Base-by-base conservation (phyloP, 768 basidiomycete genomes). In the Russula ochroleuca region DNA sequence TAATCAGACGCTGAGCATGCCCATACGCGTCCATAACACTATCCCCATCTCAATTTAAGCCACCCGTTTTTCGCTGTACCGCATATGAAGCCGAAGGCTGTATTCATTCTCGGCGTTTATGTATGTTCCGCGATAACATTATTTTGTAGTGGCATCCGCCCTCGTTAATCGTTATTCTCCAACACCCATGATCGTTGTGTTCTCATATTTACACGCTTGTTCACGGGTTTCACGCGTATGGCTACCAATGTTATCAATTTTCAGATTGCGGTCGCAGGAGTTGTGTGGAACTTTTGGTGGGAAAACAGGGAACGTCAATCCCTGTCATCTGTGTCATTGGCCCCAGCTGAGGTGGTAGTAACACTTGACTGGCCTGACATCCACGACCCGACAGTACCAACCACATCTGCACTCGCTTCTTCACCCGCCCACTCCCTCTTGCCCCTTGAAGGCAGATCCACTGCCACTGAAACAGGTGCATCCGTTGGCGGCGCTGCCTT, bases 71-170 rank as follows among this genome's bases (percentile, higher is more conserved):
- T 38, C 51, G 52, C 21, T 35, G 4, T 35, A 35, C 43, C 25
- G 23, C 62, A 47, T 28, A 35, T 45, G 50, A 57, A 52, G 57
- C 33, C 38, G 23, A 43, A 47, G 25, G n/a, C 57, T 41, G 41
- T 23, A 28, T 61, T 47, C 52, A 54, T 54, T 62, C 37, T 54
- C 52, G 14, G 38, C 23, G 11, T 43, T 49, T 25, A 49, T 57
- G 64, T 64, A 66, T 49, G 25, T 54, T 40, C 40, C 48, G 53
- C 47, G 45, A 55, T 64, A 59, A 64, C 21, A 49, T 59, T 48
- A 35, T 45, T 11, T 23, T 54, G 52, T 59, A 59, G 38, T 35
- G 23, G 41, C 50, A 52, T 41, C 50, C 19, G 41, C 45, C 53
- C 1, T 41, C 28, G 19, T 8, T 45, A 43, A 0, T 41, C 28